Base-by-base conservation (phyloP, 1,284 basidiomycete species). In the Boletus austroedulis region DNA sequence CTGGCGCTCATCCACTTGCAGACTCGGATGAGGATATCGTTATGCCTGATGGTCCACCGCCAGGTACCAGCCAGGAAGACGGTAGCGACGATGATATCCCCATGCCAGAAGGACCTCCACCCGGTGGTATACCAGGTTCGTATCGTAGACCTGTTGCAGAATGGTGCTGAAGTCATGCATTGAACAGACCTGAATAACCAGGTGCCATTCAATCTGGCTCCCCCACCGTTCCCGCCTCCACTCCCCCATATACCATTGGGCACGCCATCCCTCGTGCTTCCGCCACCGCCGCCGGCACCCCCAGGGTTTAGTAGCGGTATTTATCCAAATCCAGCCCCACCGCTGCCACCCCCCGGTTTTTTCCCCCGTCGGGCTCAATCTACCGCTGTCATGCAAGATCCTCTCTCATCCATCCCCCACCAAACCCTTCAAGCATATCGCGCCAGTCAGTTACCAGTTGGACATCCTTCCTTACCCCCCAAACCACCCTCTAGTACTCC, bases 41-140 rank as follows among this genome's bases (percentile, higher is more conserved):
- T 24, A 82, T 89, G 85, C 92, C 92, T 1, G 82, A 82, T 50
- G 91, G 90, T 2, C 88, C 88, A 17, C 91, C 73, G 34, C 72
- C 91, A 2, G 79, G 78, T 54, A 66, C 70, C 28, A 63, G 68
- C 24, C 77, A 80, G 51, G 76, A 80, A 51, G 69, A 71, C 24
- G 78, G 78, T 29, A 82, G 78, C 49, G 90, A 93, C 59, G 89
- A 92, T 64, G 92, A 94, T 59, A 93, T 95, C 45, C 83, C 85
- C 15, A 88, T 95, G 86, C 94, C 94, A 11, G 88, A 89, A 54
- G 92, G 88, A 0, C 89, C 87, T 41, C 89, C 89, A 32, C 91
- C 91, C 0, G 57, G 56, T 34, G 24, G 21, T 44, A n/a, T 59
- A 24, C 62, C 67, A 65, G 60, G 69, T 65, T 61, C 55, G 57